Evolutionary conservation across 2,329 filamentous ascomycete species (phyloP).

Genomic region (Fusarium solani-melongenae): DNA sequence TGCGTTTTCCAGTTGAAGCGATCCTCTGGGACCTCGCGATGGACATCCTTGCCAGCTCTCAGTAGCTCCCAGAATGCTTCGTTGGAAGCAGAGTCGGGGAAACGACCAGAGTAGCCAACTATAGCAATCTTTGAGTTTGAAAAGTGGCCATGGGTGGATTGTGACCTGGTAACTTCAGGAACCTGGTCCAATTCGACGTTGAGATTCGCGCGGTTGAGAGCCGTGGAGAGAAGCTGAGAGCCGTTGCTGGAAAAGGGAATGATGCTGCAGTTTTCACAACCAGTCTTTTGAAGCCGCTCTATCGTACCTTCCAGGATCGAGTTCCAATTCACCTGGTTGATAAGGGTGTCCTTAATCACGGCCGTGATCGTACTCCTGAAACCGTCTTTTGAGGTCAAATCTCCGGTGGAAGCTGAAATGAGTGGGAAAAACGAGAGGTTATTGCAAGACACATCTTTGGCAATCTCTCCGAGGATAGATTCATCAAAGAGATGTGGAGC

Average conservation of each 20-base stretch:
- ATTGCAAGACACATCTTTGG: not conserved
- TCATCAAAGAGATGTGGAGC: conserved; percentile 36
- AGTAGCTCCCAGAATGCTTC: conserved; percentile 73
- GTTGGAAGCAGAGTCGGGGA: conserved; percentile 57
- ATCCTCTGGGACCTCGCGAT: conserved; percentile 70
- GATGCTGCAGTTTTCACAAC: conserved; percentile 8
- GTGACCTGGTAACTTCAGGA: not conserved
- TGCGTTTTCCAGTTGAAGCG: conserved; percentile 76
- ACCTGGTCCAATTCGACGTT: conserved; percentile 7
- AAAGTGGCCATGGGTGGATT: conserved; percentile 13
- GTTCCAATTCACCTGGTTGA: conserved; percentile 24
- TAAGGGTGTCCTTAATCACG: conserved; percentile 16
- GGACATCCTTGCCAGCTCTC: conserved; percentile 73
- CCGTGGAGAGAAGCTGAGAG: conserved; percentile 21
- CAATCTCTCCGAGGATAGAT: not conserved
- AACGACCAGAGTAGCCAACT: conserved; percentile 69
- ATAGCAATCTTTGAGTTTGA: conserved; percentile 76
- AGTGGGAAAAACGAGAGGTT: not conserved
- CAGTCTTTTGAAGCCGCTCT: not conserved
- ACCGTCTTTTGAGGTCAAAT: not conserved
- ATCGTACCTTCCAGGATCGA: not conserved
- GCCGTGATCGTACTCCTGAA: conserved; percentile 2
- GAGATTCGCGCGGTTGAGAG: conserved; percentile 8
- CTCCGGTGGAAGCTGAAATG: conserved; percentile 16
- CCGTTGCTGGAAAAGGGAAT: conserved; percentile 27